Evolutionary conservation across 257 asterid genomes (phyloP).

Genomic region (Nicotiana paniculata): DNA sequence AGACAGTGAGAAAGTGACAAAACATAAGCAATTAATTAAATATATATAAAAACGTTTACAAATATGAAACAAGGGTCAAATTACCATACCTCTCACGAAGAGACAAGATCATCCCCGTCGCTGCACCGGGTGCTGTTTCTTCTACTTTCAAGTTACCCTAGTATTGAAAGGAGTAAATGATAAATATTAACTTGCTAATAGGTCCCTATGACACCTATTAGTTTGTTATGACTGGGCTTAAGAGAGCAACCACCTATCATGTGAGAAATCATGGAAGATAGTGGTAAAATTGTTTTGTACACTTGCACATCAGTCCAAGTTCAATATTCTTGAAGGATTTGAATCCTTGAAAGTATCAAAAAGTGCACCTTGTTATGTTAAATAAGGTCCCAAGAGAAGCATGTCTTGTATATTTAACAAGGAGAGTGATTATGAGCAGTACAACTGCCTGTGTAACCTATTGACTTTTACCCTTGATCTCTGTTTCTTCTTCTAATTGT

Average conservation of each 20-base stretch:
- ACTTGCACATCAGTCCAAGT: neutral
- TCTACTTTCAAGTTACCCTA: slow-evolving; percentile 62
- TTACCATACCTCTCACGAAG: slow-evolving; percentile 74
- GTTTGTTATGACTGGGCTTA: neutral
- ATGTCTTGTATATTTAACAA: neutral
- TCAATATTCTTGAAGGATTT: neutral
- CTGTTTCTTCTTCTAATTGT: too few relatives aligned
- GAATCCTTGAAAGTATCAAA: neutral
- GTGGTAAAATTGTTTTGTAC: neutral
- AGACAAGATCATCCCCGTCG: slow-evolving; percentile 87
- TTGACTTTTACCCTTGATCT: neutral
- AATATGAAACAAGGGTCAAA: neutral
- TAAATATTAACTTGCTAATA: neutral
- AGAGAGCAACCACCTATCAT: neutral
- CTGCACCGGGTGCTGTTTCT: slow-evolving; percentile 86
- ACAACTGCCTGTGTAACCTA: neutral
- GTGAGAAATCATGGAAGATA: neutral
- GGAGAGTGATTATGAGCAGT: neutral
- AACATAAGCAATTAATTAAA: neutral
- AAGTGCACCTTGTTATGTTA: neutral
- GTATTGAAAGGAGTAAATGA: neutral
- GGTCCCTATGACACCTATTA: neutral
- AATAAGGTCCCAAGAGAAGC: neutral
- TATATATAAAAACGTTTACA: neutral
- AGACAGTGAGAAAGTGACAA: neutral